Percentiles rank a stretch among this genome's conserved stretches.
Evolutionary conservation across 2,329 filamentous ascomycete species (phyloP).

Genomic region (Arthrinium phaeospermum): DNA sequence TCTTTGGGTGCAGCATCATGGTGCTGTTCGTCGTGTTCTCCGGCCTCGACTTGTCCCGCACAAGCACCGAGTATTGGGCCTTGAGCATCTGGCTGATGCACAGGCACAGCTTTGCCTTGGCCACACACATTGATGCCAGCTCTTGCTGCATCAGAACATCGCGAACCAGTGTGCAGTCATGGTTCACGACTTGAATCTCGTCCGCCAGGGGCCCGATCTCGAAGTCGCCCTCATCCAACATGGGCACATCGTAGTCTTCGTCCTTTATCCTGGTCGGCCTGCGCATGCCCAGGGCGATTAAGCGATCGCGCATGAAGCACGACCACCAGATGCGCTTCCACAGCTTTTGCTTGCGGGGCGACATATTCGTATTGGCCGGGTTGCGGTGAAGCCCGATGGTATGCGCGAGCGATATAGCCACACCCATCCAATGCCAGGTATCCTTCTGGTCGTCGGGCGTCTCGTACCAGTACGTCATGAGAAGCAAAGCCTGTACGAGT

Average conservation of each 20-base stretch:
- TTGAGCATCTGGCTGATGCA: constrained; percentile 89
- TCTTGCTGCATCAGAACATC: constrained; percentile 77
- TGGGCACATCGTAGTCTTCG: constrained; percentile 91
- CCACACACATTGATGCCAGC: constrained; percentile 86
- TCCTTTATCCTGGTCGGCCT: constrained; percentile 91
- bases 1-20: constrained; percentile 93
- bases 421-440: constrained; percentile 99
- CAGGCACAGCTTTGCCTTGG: constrained; percentile 87
- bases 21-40: constrained; percentile 76
- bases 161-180: constrained; percentile 72
- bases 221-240: constrained; percentile 85
- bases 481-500: constrained; percentile 83
- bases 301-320: constrained; percentile 91
- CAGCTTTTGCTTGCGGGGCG: constrained; percentile 73
- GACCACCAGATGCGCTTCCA: constrained; percentile 99
- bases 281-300: constrained; percentile 93
- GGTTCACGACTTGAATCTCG: constrained; percentile 69
- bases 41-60: constrained; percentile 80
- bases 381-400: constrained; percentile 93
- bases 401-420: constrained; percentile 89
- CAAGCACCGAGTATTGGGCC: constrained; percentile 89
- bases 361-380: constrained; percentile 77
- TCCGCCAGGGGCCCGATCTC: constrained; percentile 74
- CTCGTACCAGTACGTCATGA: constrained; percentile 98
- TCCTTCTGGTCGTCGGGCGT: constrained; percentile 97